Percentiles rank a stretch among this genome's conserved stretches.
Conservation (phyloP, 805 yeast species). For the Ascoidea rubescens region DNA sequence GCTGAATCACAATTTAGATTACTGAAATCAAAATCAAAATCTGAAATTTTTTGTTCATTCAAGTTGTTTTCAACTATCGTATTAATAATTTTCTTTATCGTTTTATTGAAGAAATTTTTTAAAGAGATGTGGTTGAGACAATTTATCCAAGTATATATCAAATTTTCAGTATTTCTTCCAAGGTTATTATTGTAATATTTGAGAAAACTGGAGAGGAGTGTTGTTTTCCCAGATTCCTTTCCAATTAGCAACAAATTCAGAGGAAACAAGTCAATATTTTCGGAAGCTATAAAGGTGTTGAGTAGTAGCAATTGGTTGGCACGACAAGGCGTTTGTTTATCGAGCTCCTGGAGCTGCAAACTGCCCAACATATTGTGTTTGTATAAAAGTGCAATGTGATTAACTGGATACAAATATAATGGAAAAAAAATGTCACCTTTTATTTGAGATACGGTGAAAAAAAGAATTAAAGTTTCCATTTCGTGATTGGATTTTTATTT, state of each 20-base stretch:
- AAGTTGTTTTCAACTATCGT: background rate
- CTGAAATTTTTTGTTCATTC: too few species aligned
- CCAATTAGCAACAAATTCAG: background rate
- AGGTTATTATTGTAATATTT: background rate
- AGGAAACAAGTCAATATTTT: background rate
- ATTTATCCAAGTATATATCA: constrained; percentile 2
- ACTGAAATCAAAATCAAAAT: background rate
- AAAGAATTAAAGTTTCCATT: too few species aligned
- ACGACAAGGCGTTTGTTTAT: background rate
- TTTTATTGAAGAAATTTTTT: constrained; percentile 3
- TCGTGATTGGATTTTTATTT: too few species aligned
- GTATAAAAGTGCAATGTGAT: too few species aligned
- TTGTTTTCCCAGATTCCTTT: background rate
- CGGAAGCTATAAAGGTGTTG: background rate
- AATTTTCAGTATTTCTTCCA: background rate
- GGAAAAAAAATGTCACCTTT: too few species aligned
- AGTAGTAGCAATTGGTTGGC: background rate
- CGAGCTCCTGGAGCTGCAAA: background rate
- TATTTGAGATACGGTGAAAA: too few species aligned
- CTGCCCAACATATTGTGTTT: too few species aligned
- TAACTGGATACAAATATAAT: too few species aligned
- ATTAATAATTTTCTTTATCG: background rate
- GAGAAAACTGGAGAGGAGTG: background rate
- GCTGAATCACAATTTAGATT: background rate
- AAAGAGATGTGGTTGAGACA: constrained; percentile 3